phyloP scores from a whole-genome alignment of 1,284 basidiomycete species.

The Tilletia horrida region DNA sequence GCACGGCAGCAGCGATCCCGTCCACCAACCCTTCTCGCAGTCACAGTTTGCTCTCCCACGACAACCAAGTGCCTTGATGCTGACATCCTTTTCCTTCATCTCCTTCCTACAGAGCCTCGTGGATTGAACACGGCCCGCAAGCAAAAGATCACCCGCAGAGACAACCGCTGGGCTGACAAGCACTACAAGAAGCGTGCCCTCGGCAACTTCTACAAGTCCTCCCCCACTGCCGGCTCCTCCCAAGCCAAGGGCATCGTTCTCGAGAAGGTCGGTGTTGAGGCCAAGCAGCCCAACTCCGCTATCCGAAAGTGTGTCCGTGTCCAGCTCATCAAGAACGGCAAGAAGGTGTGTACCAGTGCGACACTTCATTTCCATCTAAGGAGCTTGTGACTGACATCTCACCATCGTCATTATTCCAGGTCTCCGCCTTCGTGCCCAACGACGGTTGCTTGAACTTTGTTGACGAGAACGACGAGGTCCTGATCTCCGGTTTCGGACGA shows the following conservation, averaged over 20 bases:
- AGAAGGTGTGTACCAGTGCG: slow-evolving; percentile 68
- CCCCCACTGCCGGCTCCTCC: slow-evolving; percentile 97
- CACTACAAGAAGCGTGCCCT: slow-evolving; percentile 99
- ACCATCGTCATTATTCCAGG: neutral
- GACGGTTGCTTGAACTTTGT: slow-evolving; percentile 97
- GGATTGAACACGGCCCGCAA: slow-evolving; percentile 99
- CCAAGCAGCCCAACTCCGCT: slow-evolving; percentile 99
- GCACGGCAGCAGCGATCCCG: neutral
- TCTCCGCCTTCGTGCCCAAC: slow-evolving; percentile 61
- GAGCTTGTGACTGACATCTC: slow-evolving; percentile 1
- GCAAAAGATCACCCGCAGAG: slow-evolving; percentile 87
- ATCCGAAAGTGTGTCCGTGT: slow-evolving; percentile 99
- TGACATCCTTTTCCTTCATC: slow-evolving; percentile 19
- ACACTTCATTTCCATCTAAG: slow-evolving; percentile 56
- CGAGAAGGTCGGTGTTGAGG: slow-evolving; percentile 86
- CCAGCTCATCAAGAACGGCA: slow-evolving; percentile 99
- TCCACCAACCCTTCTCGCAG: neutral
- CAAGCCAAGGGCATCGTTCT: slow-evolving; percentile 99
- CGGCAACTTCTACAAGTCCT: slow-evolving; percentile 99
- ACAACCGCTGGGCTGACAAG: slow-evolving; percentile 99
- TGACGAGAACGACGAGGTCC: slow-evolving; percentile 61
- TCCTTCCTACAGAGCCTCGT: slow-evolving; percentile 68
- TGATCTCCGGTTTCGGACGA: slow-evolving; percentile 99
- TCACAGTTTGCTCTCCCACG: neutral
- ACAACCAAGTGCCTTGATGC: neutral